Evolutionary conservation across 768 basidiomycete species (phyloP).

Genomic region (Cystobasidium tubakii): DNA sequence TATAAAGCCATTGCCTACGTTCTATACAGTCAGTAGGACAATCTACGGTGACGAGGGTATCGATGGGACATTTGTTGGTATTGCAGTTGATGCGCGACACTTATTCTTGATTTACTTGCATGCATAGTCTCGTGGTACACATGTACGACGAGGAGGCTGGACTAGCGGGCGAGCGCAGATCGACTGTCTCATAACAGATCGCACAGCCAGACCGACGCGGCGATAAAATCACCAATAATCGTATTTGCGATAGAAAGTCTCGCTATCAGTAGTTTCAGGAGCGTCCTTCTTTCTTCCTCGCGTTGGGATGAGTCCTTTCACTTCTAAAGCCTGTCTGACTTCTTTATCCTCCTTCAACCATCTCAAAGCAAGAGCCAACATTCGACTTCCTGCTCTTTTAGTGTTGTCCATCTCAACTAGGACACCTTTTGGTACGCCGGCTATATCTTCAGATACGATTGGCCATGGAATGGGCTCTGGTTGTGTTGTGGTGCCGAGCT

Average conservation of each 20-base stretch:
- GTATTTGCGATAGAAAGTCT: slow-evolving; percentile 78
- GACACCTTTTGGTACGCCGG: slow-evolving; percentile 37
- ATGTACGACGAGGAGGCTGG: too few species aligned
- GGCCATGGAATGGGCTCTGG: slow-evolving; percentile 67
- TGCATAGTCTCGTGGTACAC: too few species aligned
- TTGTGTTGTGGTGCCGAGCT: slow-evolving; percentile 67
- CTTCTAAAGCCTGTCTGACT: slow-evolving; percentile 50
- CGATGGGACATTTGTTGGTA: neutral
- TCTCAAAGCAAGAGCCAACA: slow-evolving; percentile 70
- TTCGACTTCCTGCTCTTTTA: slow-evolving; percentile 47
- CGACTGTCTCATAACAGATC: too few species aligned
- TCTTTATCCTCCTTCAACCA: slow-evolving; percentile 85
- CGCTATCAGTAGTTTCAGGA: slow-evolving; percentile 66
- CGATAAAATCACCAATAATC: slow-evolving; percentile 43
- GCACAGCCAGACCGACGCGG: slow-evolving; percentile 2
- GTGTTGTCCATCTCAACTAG: slow-evolving; percentile 39
- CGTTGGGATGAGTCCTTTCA: slow-evolving; percentile 57
- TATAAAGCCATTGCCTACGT: neutral
- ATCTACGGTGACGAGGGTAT: slow-evolving; percentile 6
- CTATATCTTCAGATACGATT: slow-evolving; percentile 45
- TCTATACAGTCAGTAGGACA: neutral
- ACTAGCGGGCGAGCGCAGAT: too few species aligned
- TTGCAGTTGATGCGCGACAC: slow-evolving; percentile 42
- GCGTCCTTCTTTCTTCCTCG: slow-evolving; percentile 55
- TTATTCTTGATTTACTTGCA: too few species aligned